Evolutionary conservation across 176 grass and related monocot species (phyloP), one percentile per base, ranked within the genome.

Genomic region (Aegilops umbellulata): DNA sequence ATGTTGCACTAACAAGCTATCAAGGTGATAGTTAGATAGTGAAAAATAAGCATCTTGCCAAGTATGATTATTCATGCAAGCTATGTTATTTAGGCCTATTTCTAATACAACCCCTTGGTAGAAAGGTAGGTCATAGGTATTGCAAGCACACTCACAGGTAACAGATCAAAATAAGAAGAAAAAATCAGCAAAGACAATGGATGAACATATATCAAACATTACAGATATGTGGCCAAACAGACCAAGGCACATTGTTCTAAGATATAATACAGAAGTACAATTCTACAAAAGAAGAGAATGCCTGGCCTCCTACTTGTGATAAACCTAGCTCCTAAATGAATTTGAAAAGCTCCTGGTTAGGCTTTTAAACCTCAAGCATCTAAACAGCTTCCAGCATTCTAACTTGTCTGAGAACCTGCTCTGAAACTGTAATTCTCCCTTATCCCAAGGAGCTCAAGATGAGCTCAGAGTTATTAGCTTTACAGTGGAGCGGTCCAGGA

Each of bases 191-290:
- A 46, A 84, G 39, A 14, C 25, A 84, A 87, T 25, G 61, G 34
- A 57, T 29, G 53, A 80, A 31, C 58, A 27, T 80, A 34, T 91
- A 62, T 80, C 49, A 76, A 87, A 91, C 60, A 84, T 84, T 91
- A 84, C 76, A 91, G 38, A 60, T 78, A 42, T 76, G 29, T 39
- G 34, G 51, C 60, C 77, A 69, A 84, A 70, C 17, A 58, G 69
- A 81, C 47, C 60, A 69, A 76, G 27, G 81, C 61, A 88, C 31
- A 25, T 81, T 80, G 30, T 70, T 75, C 69, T 77, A 87, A 39
- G 17, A 81, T 91, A 91, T 91, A 26, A 87, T 90, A 91, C 68
- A 91, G 22, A 80, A 65, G 22, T 76, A 91, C 35, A 84, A 68
- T 61, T 88, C 62, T 79, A 76, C 82, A 88, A 87, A 80, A 80